phyloP scores from a whole-genome alignment of 2,329 filamentous ascomycete species.

The Polytolypa hystricis region DNA sequence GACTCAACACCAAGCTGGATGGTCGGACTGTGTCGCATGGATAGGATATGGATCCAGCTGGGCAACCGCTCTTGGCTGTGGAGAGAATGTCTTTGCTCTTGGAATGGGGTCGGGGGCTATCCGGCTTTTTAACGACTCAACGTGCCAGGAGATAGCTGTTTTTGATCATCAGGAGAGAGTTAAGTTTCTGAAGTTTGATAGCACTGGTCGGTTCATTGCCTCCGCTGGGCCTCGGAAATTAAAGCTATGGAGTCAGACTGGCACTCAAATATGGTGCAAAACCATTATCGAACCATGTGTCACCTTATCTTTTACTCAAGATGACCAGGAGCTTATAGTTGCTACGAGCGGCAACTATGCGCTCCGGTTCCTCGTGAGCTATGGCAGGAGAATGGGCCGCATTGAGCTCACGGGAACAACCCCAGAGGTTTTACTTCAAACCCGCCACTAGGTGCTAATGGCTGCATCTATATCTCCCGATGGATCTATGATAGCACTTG shows the following conservation, averaged over 20 bases:
- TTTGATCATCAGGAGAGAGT: constrained; percentile 19
- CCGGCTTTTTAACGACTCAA: constrained; percentile 15
- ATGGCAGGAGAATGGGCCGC: not conserved
- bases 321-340: constrained; percentile 12
- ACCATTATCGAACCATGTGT: constrained; percentile 6
- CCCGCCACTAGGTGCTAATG: not conserved
- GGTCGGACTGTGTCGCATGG: constrained; percentile 25
- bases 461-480: constrained; percentile 8
- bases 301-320: not conserved
- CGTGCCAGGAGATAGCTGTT: constrained; percentile 11
- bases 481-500: constrained; percentile 10
- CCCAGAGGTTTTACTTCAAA: not conserved
- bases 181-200: constrained; percentile 17
- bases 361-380: no score
- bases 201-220: constrained; percentile 15
- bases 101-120: constrained; percentile 21
- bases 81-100: constrained; percentile 20
- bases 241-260: constrained; percentile 14
- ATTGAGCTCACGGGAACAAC: not conserved
- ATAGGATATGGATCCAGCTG: constrained; percentile 19
- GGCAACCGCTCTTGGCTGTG: constrained; percentile 17
- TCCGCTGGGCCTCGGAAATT: constrained; percentile 13
- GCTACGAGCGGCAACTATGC: constrained; percentile 11
- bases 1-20: constrained; percentile 11
- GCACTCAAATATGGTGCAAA: no score